Evolutionary conservation across 768 basidiomycete species (phyloP), one percentile per base, ranked within the genome.

Genomic region (Leccinum disarticulatum): DNA sequence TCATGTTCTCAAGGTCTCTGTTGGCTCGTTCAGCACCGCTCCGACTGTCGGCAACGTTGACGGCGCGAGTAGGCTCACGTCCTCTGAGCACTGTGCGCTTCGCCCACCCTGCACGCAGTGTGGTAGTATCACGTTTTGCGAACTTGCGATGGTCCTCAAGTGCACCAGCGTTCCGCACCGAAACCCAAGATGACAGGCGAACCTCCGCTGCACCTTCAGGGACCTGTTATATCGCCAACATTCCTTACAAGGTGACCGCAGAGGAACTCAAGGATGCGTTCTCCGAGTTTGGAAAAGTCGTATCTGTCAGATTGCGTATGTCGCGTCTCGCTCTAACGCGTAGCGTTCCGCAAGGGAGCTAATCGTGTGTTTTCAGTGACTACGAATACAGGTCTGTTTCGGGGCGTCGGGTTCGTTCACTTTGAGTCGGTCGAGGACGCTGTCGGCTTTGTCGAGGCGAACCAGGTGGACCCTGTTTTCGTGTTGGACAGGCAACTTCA

Each of bases 161-260:
- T 54, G 56, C 61, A 50, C 58, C 57, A 41, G 56, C 48, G 30
- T 52, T 48, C 30, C 62, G 14, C 46, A 53, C 52, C 27, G 36
- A 60, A 62, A 54, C 31, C 11, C 56, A 14, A 28, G 38, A 48
- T 30, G 41, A 41, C 15, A 9, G 1, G 31, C 56, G 43, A 41
- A 10, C 56, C 14, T 15, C 28, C 22, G 30, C 1, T 33, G 55
- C 69, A 17, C 80, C 81, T 6, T 71, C 69, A n/a, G 70, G 70
- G 10, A 74, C 73, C 3, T 64, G 86, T 53, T 85, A 71, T 48
- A 63, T 84, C 33, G 80, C 77, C 9, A 86, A 86, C 62, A n/a
- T 86, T n/a, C 82, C 84, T 52, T 89, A 73, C 68, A 72, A 65
- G 17, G 64, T 72, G 41, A 77, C 75, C 2, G 79, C 77, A 60